phyloP scores from a whole-genome alignment of 164 flowering plant genomes.

The Sextonia rubra region DNA sequence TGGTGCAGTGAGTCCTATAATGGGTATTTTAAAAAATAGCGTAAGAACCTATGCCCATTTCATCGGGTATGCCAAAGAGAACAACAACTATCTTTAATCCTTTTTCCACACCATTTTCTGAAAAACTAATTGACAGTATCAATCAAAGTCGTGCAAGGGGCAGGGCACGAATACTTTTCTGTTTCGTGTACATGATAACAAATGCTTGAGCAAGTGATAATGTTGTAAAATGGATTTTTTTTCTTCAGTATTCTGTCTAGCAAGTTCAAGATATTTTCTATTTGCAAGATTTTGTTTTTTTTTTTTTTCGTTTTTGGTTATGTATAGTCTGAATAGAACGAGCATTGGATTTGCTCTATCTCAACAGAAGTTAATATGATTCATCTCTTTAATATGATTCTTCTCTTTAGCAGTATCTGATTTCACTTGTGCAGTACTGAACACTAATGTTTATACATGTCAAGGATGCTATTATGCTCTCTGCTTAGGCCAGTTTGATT shows the following conservation, averaged over 20 bases:
- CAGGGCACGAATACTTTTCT: constrained; percentile 69
- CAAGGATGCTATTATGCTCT: constrained; percentile 66
- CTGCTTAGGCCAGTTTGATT: constrained; percentile 37
- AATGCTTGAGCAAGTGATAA: constrained; percentile 51
- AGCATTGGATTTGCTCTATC: too few species aligned
- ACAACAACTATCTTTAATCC: too few species aligned
- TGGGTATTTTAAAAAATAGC: too few species aligned
- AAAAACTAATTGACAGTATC: constrained; percentile 72
- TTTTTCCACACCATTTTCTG: constrained; percentile 51
- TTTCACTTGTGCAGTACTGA: not conserved
- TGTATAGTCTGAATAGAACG: not conserved
- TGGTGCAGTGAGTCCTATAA: too few species aligned
- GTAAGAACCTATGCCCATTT: too few species aligned
- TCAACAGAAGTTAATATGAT: not conserved
- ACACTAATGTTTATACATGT: not conserved
- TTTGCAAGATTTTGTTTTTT: too few species aligned
- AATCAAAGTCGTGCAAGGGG: constrained; percentile 78
- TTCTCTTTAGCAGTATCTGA: not conserved
- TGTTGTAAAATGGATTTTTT: too few species aligned
- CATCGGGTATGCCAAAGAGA: too few species aligned
- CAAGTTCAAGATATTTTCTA: not conserved
- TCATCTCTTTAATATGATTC: too few species aligned
- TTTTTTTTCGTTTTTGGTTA: too few species aligned
- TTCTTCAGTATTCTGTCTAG: not conserved
- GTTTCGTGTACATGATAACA: constrained; percentile 51